Conservation (phyloP, 1,139 yeast genomes). For the Pichia sp. region DNA sequence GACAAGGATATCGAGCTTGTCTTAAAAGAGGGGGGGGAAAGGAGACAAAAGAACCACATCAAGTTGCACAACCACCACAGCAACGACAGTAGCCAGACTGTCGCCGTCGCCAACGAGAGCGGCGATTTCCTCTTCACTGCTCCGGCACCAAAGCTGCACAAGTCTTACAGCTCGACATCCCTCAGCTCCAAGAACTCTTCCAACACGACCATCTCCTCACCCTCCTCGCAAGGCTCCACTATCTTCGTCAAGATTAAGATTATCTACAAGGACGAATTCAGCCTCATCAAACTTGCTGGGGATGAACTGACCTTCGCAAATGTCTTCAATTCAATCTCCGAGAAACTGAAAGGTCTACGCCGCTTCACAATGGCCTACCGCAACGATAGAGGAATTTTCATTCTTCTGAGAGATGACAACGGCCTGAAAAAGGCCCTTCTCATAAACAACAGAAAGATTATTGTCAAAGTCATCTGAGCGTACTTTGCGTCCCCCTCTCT, state of each 20-base stretch:
- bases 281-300: constrained; percentile 18
- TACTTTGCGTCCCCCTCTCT: background rate
- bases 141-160: constrained; percentile 5
- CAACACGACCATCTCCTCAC: background rate
- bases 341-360: constrained; percentile 14
- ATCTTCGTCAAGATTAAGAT: constrained; percentile 14
- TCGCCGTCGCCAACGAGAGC: background rate
- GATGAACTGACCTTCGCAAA: constrained; percentile 14
- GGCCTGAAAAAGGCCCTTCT: constrained; percentile 13
- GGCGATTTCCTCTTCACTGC: constrained; percentile 3
- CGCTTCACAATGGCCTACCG: constrained; percentile 21
- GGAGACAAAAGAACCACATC: background rate
- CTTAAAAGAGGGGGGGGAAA: background rate
- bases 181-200: constrained; percentile 12
- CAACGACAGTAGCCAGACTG: background rate
- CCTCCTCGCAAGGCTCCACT: background rate
- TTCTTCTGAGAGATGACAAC: constrained; percentile 14
- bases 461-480: constrained; percentile 14
- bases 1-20: constrained; percentile 1
- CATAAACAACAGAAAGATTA: constrained; percentile 10
- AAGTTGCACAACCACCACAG: background rate
- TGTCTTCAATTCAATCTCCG: constrained; percentile 20
- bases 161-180: constrained; percentile 3
- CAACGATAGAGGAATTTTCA: constrained; percentile 16
- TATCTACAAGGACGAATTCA: constrained; percentile 21